Base-by-base conservation (phyloP, 1,139 yeast genomes). In the Eremothecium coryli region DNA sequence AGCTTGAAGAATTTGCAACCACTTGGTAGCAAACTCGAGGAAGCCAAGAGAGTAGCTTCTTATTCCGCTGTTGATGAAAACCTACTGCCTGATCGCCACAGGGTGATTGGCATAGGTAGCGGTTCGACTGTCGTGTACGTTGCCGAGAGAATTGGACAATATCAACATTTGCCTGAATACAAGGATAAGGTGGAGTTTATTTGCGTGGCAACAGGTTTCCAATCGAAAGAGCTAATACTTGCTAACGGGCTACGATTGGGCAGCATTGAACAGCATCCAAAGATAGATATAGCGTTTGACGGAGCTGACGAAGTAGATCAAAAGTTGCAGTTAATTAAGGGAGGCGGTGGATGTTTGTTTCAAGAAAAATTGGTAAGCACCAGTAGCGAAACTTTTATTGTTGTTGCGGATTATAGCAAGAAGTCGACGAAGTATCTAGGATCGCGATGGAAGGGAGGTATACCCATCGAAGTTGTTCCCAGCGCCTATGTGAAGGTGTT, bases 291-390 rank as follows among this genome's bases (percentile, higher is more conserved):
- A 49, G 95, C 95, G 3, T 90, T 93, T 56, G 99, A 93, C 59
- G 99, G 99, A 28, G 98, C 98, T 6, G 99, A 93, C 61, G 99
- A 93, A 59, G 93, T 88, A 38, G 98, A 90, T 56, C 55, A 73
- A 5, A 54, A 68, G 13, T 68, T 90, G 49, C 84, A 86, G 54
- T 76, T 90, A 51, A 93, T 93, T 59, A 93, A 93, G 62, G 99
- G 99, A 44, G 99, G 99, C 32, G 99, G 99, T 26, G 99, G 96
- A 2, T 93, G 99, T 61, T 68, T 86, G 44, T 81, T 93, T 65
- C 98, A 90, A 63, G 99, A 93, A 60, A 93, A 93, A 62, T 69
- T 93, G 38, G 95, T 93, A 11, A 95, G 96, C 8, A 69, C 75
- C 33, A 76, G 88, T 41, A 78, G 96, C 3, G 64, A 71, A 38